Conservation (phyloP, 495 filamentous ascomycete species). For the Penicillium alfredii region DNA sequence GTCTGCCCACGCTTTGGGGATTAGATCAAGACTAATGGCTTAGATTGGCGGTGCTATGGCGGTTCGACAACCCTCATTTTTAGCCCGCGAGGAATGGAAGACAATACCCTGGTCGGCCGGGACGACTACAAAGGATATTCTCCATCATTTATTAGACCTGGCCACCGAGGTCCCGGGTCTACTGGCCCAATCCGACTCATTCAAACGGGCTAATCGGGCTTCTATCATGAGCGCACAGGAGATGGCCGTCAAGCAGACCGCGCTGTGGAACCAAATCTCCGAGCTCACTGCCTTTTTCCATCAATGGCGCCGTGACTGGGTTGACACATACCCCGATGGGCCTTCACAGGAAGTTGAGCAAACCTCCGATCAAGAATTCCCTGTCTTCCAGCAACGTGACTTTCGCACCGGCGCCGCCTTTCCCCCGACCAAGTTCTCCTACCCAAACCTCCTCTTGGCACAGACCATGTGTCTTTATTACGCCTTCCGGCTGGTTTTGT, state of each 20-base stretch:
- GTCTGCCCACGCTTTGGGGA: background rate
- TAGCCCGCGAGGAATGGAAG: slow-evolving; percentile 39
- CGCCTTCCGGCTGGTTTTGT: slow-evolving; percentile 31
- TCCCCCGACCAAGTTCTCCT: slow-evolving; percentile 31
- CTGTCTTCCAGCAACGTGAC: slow-evolving; percentile 35
- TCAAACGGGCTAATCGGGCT: slow-evolving; percentile 18
- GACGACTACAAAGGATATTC: slow-evolving; percentile 37
- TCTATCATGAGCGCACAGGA: slow-evolving; percentile 29
- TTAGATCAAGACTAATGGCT: slow-evolving; percentile 1
- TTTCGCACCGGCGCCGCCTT: slow-evolving; percentile 34
- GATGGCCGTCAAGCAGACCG: slow-evolving; percentile 30
- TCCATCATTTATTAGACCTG: slow-evolving; percentile 38
- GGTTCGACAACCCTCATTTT: slow-evolving; percentile 29
- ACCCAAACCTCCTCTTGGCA: slow-evolving; percentile 37
- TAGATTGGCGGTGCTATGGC: slow-evolving; percentile 34
- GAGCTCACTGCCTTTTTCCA: slow-evolving; percentile 29
- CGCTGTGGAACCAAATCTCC: slow-evolving; percentile 34
- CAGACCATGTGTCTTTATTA: slow-evolving; percentile 43
- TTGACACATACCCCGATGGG: slow-evolving; percentile 32
- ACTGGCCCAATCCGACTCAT: slow-evolving; percentile 28
- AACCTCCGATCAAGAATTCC: slow-evolving; percentile 24
- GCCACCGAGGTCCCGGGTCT: slow-evolving; percentile 35
- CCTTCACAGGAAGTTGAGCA: slow-evolving; percentile 27
- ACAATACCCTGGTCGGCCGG: slow-evolving; percentile 39
- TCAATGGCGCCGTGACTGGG: slow-evolving; percentile 33